phyloP scores from a whole-genome alignment of 2,329 filamentous ascomycete genomes.

The Aspergillus piperis region DNA sequence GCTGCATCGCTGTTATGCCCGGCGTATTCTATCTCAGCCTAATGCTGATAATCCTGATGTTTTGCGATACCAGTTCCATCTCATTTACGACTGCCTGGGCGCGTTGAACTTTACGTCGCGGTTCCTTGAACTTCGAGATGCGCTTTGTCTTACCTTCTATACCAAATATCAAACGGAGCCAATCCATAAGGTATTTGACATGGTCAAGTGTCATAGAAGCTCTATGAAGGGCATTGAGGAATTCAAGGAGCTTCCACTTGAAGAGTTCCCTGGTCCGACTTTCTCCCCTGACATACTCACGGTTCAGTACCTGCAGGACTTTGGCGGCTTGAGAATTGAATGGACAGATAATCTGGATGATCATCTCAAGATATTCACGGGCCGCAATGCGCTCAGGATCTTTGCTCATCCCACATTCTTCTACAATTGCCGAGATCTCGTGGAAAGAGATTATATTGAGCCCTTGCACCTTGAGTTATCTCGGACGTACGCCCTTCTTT shows the following conservation, averaged over 20 bases:
- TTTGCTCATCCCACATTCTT: conserved; percentile 1
- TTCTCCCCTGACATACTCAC: background rate
- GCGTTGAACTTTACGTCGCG: background rate
- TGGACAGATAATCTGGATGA: background rate
- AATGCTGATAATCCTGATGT: background rate
- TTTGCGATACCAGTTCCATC: background rate
- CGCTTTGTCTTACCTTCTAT: background rate
- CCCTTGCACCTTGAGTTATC: background rate
- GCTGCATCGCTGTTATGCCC: background rate
- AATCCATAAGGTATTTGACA: background rate
- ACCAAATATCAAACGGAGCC: background rate
- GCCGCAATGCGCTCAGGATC: background rate
- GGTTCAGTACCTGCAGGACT: background rate
- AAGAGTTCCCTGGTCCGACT: background rate
- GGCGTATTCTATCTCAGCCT: background rate
- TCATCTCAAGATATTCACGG: background rate
- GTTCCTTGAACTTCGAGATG: background rate
- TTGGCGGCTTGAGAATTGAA: background rate
- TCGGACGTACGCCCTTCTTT: background rate
- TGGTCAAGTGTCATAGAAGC: background rate
- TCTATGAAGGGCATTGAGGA: background rate
- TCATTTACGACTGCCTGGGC: background rate
- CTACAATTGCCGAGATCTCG: background rate
- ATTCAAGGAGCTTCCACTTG: background rate
- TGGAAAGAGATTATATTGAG: background rate